Evolutionary conservation across 2,329 filamentous ascomycete genomes (phyloP), one percentile per base, ranked within the genome.

Genomic region (Penicillium sp.): DNA sequence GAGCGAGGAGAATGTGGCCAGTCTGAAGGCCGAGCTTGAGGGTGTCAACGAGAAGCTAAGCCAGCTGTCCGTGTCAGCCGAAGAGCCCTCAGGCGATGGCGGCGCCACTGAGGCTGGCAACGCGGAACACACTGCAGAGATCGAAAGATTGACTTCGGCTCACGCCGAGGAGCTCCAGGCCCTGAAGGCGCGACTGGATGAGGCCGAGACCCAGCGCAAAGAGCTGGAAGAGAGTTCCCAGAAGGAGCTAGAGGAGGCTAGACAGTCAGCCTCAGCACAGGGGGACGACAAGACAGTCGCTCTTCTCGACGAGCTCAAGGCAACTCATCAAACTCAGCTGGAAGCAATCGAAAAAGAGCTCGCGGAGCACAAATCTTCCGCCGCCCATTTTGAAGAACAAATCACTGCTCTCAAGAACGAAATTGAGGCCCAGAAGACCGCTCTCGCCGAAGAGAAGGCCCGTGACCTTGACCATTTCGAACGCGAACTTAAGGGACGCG

Each of bases 161-260:
- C 71, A 75, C 61, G 63, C 67, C 4, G 61, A 71, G 21, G 69
- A 73, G 47, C 59, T 74, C 47, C 64, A 70, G 43, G 61, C 63
- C 21, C 50, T 76, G 51, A 69, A 69, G 44, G 49, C 48, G 2
- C 70, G 71, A 32, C 59, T 76, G 11, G 65, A 70, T 16, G 74
- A 77, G 47, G 67, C 67, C 0, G 73, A 77, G 45, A 45, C 59
- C 6, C 69, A 71, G 51, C 68, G 67, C 16, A 71, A 74, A 48
- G 70, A 74, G 18, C 50, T 75, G 24, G 71, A 74, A 51, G 68
- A 72, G 34, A 71, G 68, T 48, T 71, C 71, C 6, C 51, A 67
- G 9, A 69, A 71, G 50, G 71, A 76, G 10, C 53, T 77, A 9
- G 74, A 77, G 39, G 70, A 72, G 39, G 74, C 72, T 21, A 71